Conservation (phyloP, 257 asterid genomes). For the Przewalskia tangutica region DNA sequence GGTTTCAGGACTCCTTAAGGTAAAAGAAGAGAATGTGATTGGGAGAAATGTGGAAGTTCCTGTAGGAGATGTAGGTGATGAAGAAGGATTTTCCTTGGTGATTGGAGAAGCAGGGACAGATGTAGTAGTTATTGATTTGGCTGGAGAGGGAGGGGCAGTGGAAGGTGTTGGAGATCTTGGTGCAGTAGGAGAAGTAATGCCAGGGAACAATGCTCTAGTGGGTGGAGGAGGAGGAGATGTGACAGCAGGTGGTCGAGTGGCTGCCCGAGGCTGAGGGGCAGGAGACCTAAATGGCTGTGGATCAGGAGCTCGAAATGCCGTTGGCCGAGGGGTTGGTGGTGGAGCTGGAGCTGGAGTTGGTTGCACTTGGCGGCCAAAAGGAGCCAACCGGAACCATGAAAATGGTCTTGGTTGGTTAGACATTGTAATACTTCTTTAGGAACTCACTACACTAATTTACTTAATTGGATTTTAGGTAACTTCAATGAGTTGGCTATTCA, state of each 20-base stretch:
- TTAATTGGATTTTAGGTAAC: background rate
- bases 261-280: background rate
- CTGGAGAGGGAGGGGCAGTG: constrained; percentile 16
- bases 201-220: background rate
- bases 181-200: background rate
- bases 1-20: constrained; percentile 15
- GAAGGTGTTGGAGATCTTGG: constrained; percentile 17
- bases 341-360: background rate
- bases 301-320: background rate
- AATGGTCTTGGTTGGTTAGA: constrained; percentile 4
- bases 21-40: background rate
- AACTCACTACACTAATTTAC: background rate
- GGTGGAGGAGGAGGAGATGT: constrained; percentile 7
- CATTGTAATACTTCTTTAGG: background rate
- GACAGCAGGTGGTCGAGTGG: background rate
- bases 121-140: background rate
- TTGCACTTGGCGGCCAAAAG: background rate
- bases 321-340: background rate
- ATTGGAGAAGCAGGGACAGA: constrained; percentile 15
- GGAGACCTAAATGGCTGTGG: background rate
- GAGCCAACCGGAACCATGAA: constrained; percentile 7
- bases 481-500: background rate
- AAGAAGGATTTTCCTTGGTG: constrained; percentile 2
- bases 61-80: constrained; percentile 12
- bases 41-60: background rate